Evolutionary conservation across 305 asterid species (phyloP).

Genomic region (Solanum hybrid): DNA sequence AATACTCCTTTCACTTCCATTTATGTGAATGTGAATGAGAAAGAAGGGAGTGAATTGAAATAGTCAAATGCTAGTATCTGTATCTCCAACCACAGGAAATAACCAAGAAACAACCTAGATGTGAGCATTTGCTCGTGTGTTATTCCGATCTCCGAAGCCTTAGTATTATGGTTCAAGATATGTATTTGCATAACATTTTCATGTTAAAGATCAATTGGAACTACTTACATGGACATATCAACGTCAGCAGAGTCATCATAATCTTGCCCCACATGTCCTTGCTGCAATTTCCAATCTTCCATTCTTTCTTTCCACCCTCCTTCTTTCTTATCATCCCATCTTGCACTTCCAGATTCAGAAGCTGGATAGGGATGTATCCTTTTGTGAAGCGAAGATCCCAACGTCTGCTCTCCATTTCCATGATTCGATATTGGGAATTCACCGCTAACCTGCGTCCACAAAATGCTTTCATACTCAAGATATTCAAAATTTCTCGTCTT

Average conservation of each 20-base stretch:
- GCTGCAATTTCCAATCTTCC: conserved; percentile 96
- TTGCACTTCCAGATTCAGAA: conserved; percentile 64
- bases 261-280: conserved; percentile 65
- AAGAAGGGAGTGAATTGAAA: not conserved
- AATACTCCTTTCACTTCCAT: conserved; percentile 2
- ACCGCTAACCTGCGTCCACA: conserved; percentile 63
- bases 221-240: conserved; percentile 68
- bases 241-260: conserved; percentile 57
- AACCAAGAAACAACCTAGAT: not conserved
- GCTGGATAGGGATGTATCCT: conserved; percentile 77
- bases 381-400: conserved; percentile 66
- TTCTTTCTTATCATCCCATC: conserved; percentile 83
- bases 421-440: conserved; percentile 59
- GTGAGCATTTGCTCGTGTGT: not conserved
- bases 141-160: not conserved
- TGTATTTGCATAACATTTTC: not conserved
- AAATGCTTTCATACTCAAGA: not conserved
- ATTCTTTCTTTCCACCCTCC: conserved; percentile 89
- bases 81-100: not conserved
- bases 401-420: conserved; percentile 69
- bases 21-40: not conserved
- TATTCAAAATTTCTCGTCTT: not conserved
- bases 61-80: not conserved
- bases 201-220: not conserved
- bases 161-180: not conserved